Evolutionary conservation across 352 stramenopile species (phyloP).

Genomic region (Aphanomyces stellatus): DNA sequence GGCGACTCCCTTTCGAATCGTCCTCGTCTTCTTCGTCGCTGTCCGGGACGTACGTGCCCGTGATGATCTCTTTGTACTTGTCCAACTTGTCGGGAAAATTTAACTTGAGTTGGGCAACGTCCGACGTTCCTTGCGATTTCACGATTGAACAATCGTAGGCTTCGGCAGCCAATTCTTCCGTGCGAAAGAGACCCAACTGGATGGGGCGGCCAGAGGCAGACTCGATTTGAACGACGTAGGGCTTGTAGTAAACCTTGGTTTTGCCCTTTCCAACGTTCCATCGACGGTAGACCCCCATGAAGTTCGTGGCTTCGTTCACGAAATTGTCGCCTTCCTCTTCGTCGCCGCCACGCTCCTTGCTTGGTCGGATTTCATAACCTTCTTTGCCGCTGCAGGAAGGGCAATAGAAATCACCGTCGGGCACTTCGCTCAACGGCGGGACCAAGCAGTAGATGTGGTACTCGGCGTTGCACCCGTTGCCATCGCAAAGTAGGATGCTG

Average conservation of each 20-base stretch:
- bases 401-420: conserved; percentile 71
- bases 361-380: conserved; percentile 1
- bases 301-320: conserved; percentile 23
- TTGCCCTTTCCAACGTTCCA: conserved; percentile 45
- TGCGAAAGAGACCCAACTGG: conserved; percentile 58
- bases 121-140: neutral
- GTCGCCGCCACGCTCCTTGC: conserved; percentile 4
- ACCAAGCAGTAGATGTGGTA: conserved; percentile 81
- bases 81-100: conserved; percentile 15
- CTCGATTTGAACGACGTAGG: conserved; percentile 67
- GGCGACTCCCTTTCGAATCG: conserved; percentile 24
- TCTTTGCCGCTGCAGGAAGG: neutral
- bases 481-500: conserved; percentile 76
- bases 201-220: conserved; percentile 31
- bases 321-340: conserved; percentile 25
- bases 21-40: neutral
- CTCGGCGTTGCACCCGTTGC: conserved; percentile 75
- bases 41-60: neutral
- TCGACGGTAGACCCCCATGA: conserved; percentile 38
- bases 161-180: conserved; percentile 71
- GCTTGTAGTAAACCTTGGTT: conserved; percentile 71
- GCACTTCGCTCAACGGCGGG: conserved; percentile 61
- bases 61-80: conserved; percentile 3
- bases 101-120: neutral
- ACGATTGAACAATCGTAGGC: conserved; percentile 40